Percentiles rank a stretch among this genome's conserved stretches.
phyloP scores from a whole-genome alignment of 768 basidiomycete genomes.

The Cytidiella melzeri region DNA sequence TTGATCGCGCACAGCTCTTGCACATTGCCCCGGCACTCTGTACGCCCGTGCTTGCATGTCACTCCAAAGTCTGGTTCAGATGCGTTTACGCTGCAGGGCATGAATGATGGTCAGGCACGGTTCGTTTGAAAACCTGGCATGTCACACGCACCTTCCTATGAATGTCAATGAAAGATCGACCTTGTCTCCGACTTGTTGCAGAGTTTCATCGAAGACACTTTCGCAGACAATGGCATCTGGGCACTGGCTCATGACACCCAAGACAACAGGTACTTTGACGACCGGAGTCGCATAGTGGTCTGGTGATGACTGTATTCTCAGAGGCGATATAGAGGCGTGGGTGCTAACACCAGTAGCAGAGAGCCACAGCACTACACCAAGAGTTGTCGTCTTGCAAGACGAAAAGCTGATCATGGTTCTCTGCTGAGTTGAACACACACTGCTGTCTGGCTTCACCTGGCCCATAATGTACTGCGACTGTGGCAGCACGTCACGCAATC shows the following conservation, averaged over 20 bases:
- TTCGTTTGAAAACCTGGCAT: background rate
- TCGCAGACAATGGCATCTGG: conserved; percentile 86
- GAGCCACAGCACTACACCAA: background rate
- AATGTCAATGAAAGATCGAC: conserved; percentile 67
- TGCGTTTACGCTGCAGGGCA: conserved; percentile 46
- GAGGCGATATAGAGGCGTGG: too few relatives aligned
- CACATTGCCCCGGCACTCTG: conserved; percentile 85
- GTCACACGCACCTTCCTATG: conserved; percentile 59
- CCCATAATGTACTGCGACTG: too few relatives aligned
- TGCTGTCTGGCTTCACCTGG: too few relatives aligned
- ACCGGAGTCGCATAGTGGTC: too few relatives aligned
- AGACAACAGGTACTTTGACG: conserved; percentile 42
- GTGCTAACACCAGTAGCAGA: too few relatives aligned
- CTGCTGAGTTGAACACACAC: too few relatives aligned
- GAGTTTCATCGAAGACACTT: conserved; percentile 64
- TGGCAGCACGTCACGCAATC: background rate
- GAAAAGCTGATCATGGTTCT: too few relatives aligned
- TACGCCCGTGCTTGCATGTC: conserved; percentile 70
- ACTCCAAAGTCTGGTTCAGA: conserved; percentile 71
- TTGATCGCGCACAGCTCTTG: conserved; percentile 80
- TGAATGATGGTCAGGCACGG: background rate
- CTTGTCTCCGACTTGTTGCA: conserved; percentile 55
- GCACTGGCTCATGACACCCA: conserved; percentile 67
- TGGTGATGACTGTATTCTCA: too few relatives aligned
- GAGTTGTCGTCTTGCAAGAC: too few relatives aligned